Conservation (phyloP, 2,329 filamentous ascomycete species). For the Trichoderma asperellum region DNA sequence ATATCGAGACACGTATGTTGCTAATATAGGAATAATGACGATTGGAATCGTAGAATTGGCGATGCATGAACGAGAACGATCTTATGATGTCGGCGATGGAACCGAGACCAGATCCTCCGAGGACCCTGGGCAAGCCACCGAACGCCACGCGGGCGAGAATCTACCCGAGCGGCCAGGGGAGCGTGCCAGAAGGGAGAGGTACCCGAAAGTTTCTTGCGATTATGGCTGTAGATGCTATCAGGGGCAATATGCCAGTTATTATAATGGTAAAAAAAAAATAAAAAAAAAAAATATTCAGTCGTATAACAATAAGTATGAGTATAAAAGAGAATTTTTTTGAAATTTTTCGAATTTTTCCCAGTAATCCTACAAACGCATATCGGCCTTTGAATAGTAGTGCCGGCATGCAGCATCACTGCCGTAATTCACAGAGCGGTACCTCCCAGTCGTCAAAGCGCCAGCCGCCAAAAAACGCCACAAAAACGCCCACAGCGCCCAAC, state of each 20-base stretch:
- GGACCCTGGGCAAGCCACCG: background rate
- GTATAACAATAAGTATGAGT: background rate
- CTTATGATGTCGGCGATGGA: background rate
- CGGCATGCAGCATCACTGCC: background rate
- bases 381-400: background rate
- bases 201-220: background rate
- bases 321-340: background rate
- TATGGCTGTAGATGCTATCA: background rate
- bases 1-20: background rate
- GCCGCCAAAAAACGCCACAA: background rate
- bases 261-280: background rate
- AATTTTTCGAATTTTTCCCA: background rate
- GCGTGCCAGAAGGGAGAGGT: background rate
- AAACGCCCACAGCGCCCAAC: background rate
- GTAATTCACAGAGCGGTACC: background rate
- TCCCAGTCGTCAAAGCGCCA: background rate
- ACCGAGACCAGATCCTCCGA: background rate
- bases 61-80: background rate
- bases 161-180: constrained; percentile 13
- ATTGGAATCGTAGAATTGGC: background rate
- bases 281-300: background rate
- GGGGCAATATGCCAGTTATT: background rate
- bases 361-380: rapidly evolving
- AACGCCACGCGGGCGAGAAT: constrained; percentile 19
- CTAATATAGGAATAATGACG: background rate